Percentiles rank a stretch among this genome's conserved stretches.
These are phyloP conservation scores for Aspergillus fischeri DNA, from an alignment of 2,329 filamentous ascomycete species.

Conservation along the genomic window DNA sequence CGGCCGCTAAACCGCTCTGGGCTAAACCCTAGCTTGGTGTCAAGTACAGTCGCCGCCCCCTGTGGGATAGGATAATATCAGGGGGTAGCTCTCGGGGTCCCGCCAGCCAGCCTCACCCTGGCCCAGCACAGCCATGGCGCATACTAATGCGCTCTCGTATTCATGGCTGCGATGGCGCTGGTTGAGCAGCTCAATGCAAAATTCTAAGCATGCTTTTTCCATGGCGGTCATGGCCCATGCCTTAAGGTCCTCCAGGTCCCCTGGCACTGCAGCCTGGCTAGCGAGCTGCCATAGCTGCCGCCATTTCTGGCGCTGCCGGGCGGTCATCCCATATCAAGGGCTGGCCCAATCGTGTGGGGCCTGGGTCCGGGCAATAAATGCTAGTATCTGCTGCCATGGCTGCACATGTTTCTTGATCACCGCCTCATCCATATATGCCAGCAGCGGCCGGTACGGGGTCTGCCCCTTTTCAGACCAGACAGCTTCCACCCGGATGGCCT, in stretches of 20 bases:
- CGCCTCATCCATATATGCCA: background rate
- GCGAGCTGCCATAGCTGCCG: too few relatives aligned
- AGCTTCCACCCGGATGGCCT: background rate
- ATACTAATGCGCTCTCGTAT: background rate
- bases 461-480: background rate
- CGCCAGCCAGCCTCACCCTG: background rate
- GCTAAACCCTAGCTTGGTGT: too few relatives aligned
- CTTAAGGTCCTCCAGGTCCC: background rate
- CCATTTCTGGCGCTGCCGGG: conserved; percentile 1
- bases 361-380: conserved; percentile 1
- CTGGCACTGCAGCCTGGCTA: too few relatives aligned
- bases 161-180: too few relatives aligned
- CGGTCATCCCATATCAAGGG: background rate
- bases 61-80: background rate
- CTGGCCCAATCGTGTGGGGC: background rate
- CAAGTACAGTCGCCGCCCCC: too few relatives aligned
- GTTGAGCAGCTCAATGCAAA: too few relatives aligned
- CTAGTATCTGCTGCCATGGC: conserved; percentile 1
- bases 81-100: background rate
- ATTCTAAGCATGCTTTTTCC: background rate
- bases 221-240: background rate
- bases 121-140: background rate
- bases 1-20: too few relatives aligned
- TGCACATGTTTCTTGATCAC: background rate
- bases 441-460: background rate